These are phyloP conservation scores for Parathielavia appendiculata DNA, from an alignment of 495 filamentous ascomycete species.

Conservation along the genomic window DNA sequence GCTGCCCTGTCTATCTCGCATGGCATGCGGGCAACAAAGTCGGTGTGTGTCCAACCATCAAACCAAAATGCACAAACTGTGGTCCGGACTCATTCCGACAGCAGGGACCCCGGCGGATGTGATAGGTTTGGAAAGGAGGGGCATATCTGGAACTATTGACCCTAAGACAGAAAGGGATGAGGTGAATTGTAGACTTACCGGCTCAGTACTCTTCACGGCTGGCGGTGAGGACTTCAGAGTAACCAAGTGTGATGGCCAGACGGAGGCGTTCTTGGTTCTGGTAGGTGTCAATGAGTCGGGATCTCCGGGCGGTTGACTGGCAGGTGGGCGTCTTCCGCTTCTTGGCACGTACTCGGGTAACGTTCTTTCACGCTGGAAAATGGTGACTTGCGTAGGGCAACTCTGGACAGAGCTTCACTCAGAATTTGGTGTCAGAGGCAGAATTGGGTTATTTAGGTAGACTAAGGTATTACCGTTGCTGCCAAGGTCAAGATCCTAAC, in stretches of 20 bases:
- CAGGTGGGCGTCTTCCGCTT: slow-evolving; percentile 1
- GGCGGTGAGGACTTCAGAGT: slow-evolving; percentile 2
- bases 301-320: neutral
- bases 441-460: neutral
- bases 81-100: neutral
- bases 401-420: neutral
- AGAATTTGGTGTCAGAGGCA: neutral
- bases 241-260: neutral
- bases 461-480: neutral
- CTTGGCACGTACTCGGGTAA: neutral
- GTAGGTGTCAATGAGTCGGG: slow-evolving; percentile 1
- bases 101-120: neutral
- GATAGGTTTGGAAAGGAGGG: neutral
- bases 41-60: slow-evolving; percentile 17
- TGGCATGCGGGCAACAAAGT: slow-evolving; percentile 17
- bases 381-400: neutral
- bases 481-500: neutral
- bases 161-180: neutral
- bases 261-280: neutral
- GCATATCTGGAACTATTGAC: slow-evolving; percentile 1
- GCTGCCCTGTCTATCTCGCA: slow-evolving; percentile 1
- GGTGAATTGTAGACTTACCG: neutral
- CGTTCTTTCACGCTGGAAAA: neutral
- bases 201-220: neutral
- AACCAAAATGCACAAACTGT: slow-evolving; percentile 13